A percentile compares a stretch with the other conserved stretches of the same genome.
Evolutionary conservation across 2,329 filamentous ascomycete species (phyloP).

Genomic region (Coniochaeta sp.): DNA sequence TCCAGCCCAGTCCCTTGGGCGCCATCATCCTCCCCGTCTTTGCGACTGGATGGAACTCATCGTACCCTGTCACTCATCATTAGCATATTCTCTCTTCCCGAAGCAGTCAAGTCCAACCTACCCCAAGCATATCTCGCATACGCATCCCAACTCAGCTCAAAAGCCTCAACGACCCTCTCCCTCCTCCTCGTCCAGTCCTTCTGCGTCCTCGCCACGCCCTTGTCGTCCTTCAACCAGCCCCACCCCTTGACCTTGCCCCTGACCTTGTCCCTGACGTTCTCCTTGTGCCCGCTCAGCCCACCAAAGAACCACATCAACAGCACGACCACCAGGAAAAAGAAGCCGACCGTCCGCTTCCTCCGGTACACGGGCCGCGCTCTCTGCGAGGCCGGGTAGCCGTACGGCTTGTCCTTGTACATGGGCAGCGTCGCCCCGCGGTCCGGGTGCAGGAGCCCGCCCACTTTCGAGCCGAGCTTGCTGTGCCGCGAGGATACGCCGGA

Average conservation of each 20-base stretch:
- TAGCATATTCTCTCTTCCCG: slow-evolving; percentile 16
- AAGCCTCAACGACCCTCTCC: slow-evolving; percentile 80
- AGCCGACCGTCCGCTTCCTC: slow-evolving; percentile 53
- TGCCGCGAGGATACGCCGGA: slow-evolving; percentile 33
- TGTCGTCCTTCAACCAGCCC: slow-evolving; percentile 51
- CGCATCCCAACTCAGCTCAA: slow-evolving; percentile 84
- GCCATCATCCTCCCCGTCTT: slow-evolving; percentile 81
- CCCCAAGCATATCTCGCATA: slow-evolving; percentile 95
- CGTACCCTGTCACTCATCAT: slow-evolving; percentile 57
- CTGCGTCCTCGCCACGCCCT: slow-evolving; percentile 27
- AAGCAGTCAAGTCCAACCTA: slow-evolving; percentile 39
- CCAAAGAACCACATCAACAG: slow-evolving; percentile 65
- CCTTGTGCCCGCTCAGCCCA: slow-evolving; percentile 37
- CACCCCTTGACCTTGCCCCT: no score
- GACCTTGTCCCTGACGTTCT: slow-evolving; percentile 22
- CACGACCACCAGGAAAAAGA: slow-evolving; percentile 47
- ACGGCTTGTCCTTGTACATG: slow-evolving; percentile 99
- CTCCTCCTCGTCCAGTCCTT: slow-evolving; percentile 73
- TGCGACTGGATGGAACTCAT: slow-evolving; percentile 79
- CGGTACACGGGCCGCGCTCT: slow-evolving; percentile 54
- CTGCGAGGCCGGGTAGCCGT: slow-evolving; percentile 56
- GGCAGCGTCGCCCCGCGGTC: slow-evolving; percentile 52
- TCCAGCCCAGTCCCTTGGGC: slow-evolving; percentile 87
- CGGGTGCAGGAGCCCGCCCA: slow-evolving; percentile 59
- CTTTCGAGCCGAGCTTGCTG: slow-evolving; percentile 44